Base-by-base conservation (phyloP, 768 basidiomycete species). In the Collybiopsis confluens region DNA sequence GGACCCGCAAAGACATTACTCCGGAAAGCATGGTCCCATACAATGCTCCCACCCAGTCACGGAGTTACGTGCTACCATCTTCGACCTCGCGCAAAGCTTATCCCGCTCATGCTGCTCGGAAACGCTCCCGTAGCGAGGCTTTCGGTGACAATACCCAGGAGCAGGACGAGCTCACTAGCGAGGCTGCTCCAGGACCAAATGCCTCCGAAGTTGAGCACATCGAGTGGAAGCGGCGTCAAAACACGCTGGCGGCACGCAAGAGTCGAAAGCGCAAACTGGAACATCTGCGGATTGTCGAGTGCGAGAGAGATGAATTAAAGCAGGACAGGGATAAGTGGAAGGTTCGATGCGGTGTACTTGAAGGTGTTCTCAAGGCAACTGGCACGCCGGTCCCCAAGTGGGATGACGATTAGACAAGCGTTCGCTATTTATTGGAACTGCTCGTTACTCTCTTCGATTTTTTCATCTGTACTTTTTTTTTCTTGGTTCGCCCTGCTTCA, bases 31-130 rank as follows among this genome's bases (percentile, higher is more conserved):
- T 91, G 18, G 80, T 93, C 18, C 77, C 85, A 15, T 64, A 84
- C 59, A 82, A 87, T 51, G 92, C 92, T 1, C 92, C 92, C 1
- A 90, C 86, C 1, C 92, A 94, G 64, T 38, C 78, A 0, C 84
- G 92, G 58, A 79, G 79, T 16, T 93, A 93, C 62, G 61, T 81
- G 13, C 76, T 76, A 0, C 84, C 88, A 0, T 92, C 89, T 0
- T 65, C 75, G 1, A 94, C 92, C 0, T 92, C 92, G 16, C 78
- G 85, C 50, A 93, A 92, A 70, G 83, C 83, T 40, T 66, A 91
- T 20, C 90, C 91, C 0, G 77, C 76, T 1, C 78, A 76, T 20
- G 83, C 82, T 58, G 73, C 75, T 43, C 73, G 73, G 54, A 80
- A 81, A 66, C 79, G 81, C 26, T 64, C 70, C 5, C 73, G 73